Conservation (phyloP, 352 stramenopile genomes). For the Phytophthora ramorum region DNA sequence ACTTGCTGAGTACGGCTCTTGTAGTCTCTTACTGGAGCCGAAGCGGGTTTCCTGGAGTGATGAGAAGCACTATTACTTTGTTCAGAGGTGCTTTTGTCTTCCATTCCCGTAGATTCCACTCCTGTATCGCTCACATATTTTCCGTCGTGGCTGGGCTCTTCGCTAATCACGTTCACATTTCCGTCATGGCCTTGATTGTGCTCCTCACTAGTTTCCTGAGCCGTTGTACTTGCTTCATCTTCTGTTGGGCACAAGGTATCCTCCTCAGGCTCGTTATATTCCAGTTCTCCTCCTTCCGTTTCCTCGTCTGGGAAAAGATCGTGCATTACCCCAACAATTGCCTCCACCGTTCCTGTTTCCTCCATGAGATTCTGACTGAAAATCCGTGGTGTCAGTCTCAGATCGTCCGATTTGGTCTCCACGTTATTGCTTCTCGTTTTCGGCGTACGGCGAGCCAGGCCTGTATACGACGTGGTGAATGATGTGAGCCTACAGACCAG, state of each 20-base stretch:
- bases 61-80: background rate
- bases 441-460: slow-evolving; percentile 40
- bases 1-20: slow-evolving; percentile 3
- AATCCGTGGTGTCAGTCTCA: slow-evolving; percentile 61
- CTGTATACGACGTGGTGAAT: slow-evolving; percentile 14
- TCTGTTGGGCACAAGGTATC: background rate
- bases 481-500: background rate
- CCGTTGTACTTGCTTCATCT: background rate
- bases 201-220: background rate
- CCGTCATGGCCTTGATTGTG: background rate
- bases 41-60: slow-evolving; percentile 9
- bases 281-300: slow-evolving; percentile 12
- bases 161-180: background rate
- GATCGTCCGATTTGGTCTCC: slow-evolving; percentile 48
- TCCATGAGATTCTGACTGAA: slow-evolving; percentile 78
- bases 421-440: slow-evolving; percentile 42
- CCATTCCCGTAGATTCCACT: background rate
- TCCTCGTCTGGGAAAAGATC: slow-evolving; percentile 76
- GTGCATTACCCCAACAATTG: slow-evolving; percentile 67
- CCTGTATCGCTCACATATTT: background rate
- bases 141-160: too few relatives aligned
- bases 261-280: slow-evolving; percentile 6
- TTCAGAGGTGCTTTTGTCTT: background rate
- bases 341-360: slow-evolving; percentile 64
- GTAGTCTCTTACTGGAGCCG: slow-evolving; percentile 15